phyloP scores from a whole-genome alignment of 2,329 filamentous ascomycete genomes.

The Ophiostoma ulmi region DNA sequence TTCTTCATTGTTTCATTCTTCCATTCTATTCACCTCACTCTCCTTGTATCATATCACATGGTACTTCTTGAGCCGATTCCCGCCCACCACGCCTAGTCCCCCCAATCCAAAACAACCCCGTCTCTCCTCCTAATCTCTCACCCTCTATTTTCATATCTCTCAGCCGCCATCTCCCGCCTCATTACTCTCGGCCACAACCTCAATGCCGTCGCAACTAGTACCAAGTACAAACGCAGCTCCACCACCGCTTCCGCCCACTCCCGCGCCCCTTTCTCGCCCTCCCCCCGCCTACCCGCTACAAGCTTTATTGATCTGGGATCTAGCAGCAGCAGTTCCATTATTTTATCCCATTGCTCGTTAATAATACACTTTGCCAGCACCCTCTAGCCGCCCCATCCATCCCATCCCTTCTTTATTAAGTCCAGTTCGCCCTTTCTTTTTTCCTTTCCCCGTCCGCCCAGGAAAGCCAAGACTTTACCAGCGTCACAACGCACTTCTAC shows the following conservation, averaged over 20 bases:
- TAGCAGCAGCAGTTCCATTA: not conserved
- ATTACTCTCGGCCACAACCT: not conserved
- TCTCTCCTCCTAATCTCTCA: not conserved
- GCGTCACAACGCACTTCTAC: constrained; percentile 17
- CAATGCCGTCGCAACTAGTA: not conserved
- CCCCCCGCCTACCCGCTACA: not conserved
- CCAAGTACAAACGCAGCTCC: not conserved
- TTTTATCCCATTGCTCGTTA: not conserved
- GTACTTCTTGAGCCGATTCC: not conserved
- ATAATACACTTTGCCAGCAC: constrained; percentile 9
- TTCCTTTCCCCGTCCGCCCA: constrained; percentile 18
- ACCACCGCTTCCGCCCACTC: constrained; percentile 6
- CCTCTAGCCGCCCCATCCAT: not conserved
- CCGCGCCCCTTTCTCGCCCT: not conserved
- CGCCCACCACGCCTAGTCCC: not conserved
- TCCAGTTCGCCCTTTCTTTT: constrained; percentile 21
- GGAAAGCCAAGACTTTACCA: constrained; percentile 23
- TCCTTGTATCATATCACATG: not conserved
- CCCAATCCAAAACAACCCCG: not conserved
- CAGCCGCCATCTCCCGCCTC: not conserved
- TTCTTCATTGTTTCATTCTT: not conserved
- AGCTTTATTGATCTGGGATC: not conserved
- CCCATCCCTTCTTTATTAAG: constrained; percentile 7
- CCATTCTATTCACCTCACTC: not conserved
- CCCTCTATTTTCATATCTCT: not conserved